phyloP scores from a whole-genome alignment of 2,329 filamentous ascomycete species.

The Apiospora aurea region DNA sequence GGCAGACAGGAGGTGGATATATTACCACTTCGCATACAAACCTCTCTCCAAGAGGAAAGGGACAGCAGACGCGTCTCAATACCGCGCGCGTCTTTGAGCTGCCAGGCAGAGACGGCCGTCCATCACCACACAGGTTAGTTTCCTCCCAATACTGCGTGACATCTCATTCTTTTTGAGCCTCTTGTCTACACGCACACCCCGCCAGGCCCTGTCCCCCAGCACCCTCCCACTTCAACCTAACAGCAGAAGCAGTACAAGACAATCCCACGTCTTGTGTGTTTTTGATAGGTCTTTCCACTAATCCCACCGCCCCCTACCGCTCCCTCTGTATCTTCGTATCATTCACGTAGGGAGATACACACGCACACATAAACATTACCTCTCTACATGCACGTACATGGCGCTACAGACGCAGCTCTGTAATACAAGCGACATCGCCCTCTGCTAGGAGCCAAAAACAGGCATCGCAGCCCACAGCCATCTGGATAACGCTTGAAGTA shows the following conservation, averaged over 20 bases:
- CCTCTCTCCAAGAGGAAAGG: background rate
- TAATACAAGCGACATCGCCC: background rate
- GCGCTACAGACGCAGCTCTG: slow-evolving; percentile 13
- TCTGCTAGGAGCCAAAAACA: background rate
- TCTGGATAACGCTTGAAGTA: slow-evolving; percentile 6
- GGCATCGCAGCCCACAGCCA: background rate
- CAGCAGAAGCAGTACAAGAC: slow-evolving; percentile 22
- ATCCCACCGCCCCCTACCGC: slow-evolving; percentile 22
- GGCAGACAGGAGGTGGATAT: slow-evolving; percentile 1
- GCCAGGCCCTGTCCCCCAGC: background rate
- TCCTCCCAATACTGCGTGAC: slow-evolving; percentile 7
- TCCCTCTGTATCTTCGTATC: background rate
- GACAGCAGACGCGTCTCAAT: background rate
- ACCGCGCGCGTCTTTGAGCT: slow-evolving; percentile 6
- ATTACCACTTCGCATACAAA: background rate
- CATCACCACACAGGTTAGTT: slow-evolving; percentile 13
- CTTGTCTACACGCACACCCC: slow-evolving; percentile 8
- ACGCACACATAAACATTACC: background rate
- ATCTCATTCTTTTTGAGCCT: slow-evolving; percentile 13
- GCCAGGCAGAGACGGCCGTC: slow-evolving; percentile 3
- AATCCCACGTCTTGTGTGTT: slow-evolving; percentile 22
- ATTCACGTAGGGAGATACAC: slow-evolving; percentile 13
- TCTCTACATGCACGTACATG: slow-evolving; percentile 11
- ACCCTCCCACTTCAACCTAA: slow-evolving; percentile 1
- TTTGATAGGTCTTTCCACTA: slow-evolving; percentile 23